phyloP scores from a whole-genome alignment of 2,329 filamentous ascomycete genomes.

The Amesomyces nigricolor region DNA sequence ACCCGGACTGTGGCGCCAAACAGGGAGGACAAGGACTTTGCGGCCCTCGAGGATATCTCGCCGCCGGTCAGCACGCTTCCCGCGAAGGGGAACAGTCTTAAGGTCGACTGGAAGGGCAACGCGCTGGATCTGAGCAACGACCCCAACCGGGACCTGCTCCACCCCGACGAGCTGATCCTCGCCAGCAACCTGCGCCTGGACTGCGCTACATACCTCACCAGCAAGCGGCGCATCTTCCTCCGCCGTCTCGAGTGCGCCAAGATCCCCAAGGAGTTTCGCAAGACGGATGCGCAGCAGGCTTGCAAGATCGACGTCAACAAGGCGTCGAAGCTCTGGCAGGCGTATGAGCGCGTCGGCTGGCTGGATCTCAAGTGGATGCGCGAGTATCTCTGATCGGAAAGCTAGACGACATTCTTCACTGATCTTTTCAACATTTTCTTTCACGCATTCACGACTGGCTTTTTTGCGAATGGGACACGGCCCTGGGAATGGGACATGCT shows the following conservation, averaged over 20 bases:
- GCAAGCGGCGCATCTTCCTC: constrained; percentile 87
- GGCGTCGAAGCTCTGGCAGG: constrained; percentile 85
- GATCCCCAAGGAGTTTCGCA: constrained; percentile 78
- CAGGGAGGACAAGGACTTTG: constrained; percentile 78
- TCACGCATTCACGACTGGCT: too few species aligned
- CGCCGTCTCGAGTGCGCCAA: constrained; percentile 62
- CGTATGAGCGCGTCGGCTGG: constrained; percentile 84
- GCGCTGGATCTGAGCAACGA: constrained; percentile 71
- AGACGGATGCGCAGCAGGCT: constrained; percentile 93
- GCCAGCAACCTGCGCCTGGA: constrained; percentile 76
- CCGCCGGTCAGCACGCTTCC: constrained; percentile 64
- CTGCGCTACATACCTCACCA: constrained; percentile 83
- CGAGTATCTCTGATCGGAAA: constrained; percentile 53
- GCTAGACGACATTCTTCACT: constrained; percentile 46
- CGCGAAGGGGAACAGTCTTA: constrained; percentile 62
- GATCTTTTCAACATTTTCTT: background rate
- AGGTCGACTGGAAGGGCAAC: constrained; percentile 82
- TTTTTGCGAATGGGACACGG: too few species aligned
- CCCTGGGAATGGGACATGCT: too few species aligned
- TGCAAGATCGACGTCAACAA: constrained; percentile 99
- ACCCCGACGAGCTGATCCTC: constrained; percentile 70
- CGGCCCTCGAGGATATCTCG: constrained; percentile 63
- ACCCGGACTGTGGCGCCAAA: constrained; percentile 56
- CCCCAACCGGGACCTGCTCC: constrained; percentile 63
- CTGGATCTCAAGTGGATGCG: constrained; percentile 46